Evolutionary conservation across 2,329 filamentous ascomycete species (phyloP), one percentile per base, ranked within the genome.

Genomic region (Penicillium olsonii): DNA sequence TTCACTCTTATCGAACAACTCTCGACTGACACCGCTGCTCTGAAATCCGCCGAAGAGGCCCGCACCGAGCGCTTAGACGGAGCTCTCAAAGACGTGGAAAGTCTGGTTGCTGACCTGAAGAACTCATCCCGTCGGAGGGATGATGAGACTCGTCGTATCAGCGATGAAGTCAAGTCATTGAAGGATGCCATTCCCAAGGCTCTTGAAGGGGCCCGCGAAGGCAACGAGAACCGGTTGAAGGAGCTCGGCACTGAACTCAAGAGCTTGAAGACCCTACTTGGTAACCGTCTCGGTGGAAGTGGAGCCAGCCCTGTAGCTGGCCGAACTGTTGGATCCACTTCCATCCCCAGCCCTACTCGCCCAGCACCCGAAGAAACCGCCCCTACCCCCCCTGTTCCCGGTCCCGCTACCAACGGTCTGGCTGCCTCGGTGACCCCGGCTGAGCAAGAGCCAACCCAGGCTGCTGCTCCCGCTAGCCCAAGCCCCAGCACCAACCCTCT

Each of bases 1-100:
- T 99, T 99, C 68, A 79, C 87, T 15, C 81, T 97, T 12, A 85
- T 99, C 10, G 94, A 99, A 52, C 94, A 97, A 67, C 82, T 99
- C 1, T 84, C 89, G 31, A 88, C 90, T 61, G 95, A 99, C 69
- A 99, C 94, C 0, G 85, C 91, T 45, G 82, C 85, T 8, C 82
- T 99, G 52, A 99, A 99, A 74, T 80, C 84, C 4, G 87, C 92
- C 0, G 94, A 99, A 76, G 81, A 91, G 67, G 81, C 88, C 51
- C 84, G 94, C 52, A 95, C 90, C 9, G 85, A 91, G 64, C 85
- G 87, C 54, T 76, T 99, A 5, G 94, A 99, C 68, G 78, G 78
- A 40, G 87, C 92, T 2, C 79, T 99, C 11, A 78, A 82, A 4
- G 92, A 96, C 43, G 85, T 99, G 6, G 92, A 99, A 68, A 82